Percentiles rank a stretch among this genome's conserved stretches.
Conservation (phyloP, 352 stramenopile species). For the Globisporangium polare region DNA sequence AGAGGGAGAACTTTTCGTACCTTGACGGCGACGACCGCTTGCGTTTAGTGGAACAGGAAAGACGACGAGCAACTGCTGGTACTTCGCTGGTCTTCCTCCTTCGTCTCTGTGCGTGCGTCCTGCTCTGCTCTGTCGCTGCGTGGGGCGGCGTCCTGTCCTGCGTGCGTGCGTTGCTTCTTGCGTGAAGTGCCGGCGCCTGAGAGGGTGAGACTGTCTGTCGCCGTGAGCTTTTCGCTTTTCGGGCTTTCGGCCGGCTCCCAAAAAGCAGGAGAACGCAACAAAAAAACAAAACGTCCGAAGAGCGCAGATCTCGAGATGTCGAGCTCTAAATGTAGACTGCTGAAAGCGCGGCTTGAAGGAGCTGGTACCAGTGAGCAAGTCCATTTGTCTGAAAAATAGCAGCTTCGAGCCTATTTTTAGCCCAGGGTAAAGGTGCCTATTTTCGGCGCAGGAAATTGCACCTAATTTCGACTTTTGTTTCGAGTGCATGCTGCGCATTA, state of each 20-base stretch:
- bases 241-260: neutral
- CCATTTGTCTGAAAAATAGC: neutral
- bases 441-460: no score
- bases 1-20: neutral
- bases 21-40: neutral
- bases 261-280: neutral
- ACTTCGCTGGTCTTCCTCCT: neutral
- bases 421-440: neutral
- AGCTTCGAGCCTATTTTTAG: neutral
- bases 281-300: slow-evolving; percentile 8
- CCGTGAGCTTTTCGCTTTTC: slow-evolving; percentile 7
- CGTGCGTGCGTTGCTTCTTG: neutral
- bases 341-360: neutral
- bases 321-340: neutral
- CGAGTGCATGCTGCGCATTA: no score
- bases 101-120: neutral
- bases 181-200: neutral
- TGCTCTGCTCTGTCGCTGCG: neutral
- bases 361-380: neutral
- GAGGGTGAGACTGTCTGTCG: slow-evolving; percentile 1
- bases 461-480: no score
- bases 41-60: neutral
- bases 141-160: neutral
- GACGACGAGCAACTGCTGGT: neutral
- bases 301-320: neutral